Evolutionary conservation across 805 yeast species (phyloP).

Genomic region (Myxozyma kluyveri): DNA sequence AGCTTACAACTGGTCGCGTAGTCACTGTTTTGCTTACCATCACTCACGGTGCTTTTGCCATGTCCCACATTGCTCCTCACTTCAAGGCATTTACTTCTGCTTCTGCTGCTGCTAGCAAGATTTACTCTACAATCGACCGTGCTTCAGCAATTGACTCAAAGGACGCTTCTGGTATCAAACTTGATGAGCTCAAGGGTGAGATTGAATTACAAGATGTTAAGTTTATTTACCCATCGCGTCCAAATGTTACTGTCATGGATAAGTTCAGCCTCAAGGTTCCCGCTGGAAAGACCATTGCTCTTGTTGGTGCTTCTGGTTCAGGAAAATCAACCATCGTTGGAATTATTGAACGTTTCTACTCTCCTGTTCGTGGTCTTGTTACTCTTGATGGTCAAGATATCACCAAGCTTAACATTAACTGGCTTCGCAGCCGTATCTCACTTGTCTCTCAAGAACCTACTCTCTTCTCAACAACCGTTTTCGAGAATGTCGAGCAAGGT

Average conservation of each 20-base stretch:
- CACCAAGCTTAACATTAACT: constrained; percentile 64
- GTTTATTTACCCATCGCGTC: constrained; percentile 76
- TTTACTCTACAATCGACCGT: constrained; percentile 44
- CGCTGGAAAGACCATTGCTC: constrained; percentile 87
- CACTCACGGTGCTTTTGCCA: constrained; percentile 44
- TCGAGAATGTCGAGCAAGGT: constrained; percentile 80
- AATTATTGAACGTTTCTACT: constrained; percentile 84
- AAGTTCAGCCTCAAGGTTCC: constrained; percentile 77
- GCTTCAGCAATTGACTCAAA: constrained; percentile 40
- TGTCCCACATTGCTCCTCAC: constrained; percentile 44
- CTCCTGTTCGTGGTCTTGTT: constrained; percentile 69
- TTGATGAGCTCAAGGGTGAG: constrained; percentile 50
- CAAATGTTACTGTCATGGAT: constrained; percentile 76
- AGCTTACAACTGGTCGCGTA: constrained; percentile 26
- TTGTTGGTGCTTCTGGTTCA: constrained; percentile 94
- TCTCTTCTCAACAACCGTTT: constrained; percentile 77
- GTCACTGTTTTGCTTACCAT: constrained; percentile 37
- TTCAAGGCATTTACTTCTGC: constrained; percentile 42
- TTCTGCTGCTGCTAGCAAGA: constrained; percentile 41
- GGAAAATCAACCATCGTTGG: constrained; percentile 91
- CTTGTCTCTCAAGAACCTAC: constrained; percentile 98
- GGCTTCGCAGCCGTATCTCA: constrained; percentile 73
- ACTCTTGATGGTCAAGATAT: constrained; percentile 83
- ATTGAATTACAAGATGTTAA: constrained; percentile 79
- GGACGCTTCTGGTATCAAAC: constrained; percentile 29